A percentile compares a stretch with the other conserved stretches of the same genome.
Evolutionary conservation across 805 yeast species (phyloP).

Genomic region (Phaffomyces opuntiae): DNA sequence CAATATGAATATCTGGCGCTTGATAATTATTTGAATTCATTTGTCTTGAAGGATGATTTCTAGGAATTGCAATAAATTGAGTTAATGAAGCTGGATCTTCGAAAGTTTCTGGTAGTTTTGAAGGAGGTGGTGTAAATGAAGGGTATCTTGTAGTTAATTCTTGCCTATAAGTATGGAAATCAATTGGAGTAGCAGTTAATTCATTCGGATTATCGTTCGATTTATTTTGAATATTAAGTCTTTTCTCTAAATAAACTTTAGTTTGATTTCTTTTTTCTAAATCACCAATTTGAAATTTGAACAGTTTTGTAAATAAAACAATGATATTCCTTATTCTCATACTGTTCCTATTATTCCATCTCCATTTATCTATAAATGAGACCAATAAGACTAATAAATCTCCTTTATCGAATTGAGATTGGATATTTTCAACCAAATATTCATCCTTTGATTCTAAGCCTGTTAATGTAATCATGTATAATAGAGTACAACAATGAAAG

Average conservation of each 20-base stretch:
- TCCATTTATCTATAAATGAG: constrained; percentile 56
- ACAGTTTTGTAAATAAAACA: constrained; percentile 43
- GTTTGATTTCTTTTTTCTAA: constrained; percentile 30
- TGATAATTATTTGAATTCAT: constrained; percentile 37
- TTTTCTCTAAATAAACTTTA: constrained; percentile 38
- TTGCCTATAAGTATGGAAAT: constrained; percentile 72
- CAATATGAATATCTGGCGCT: constrained; percentile 56
- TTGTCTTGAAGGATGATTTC: constrained; percentile 38
- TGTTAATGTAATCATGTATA: constrained; percentile 10
- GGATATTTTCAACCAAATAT: neutral
- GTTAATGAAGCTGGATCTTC: constrained; percentile 49
- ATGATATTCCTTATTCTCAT: constrained; percentile 53
- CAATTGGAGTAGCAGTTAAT: constrained; percentile 68
- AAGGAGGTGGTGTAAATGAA: constrained; percentile 46
- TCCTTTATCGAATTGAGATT: constrained; percentile 20
- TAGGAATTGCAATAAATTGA: constrained; percentile 52
- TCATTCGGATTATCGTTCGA: constrained; percentile 21
- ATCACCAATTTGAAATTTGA: constrained; percentile 61
- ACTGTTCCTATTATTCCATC: constrained; percentile 41
- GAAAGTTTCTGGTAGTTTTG: constrained; percentile 37
- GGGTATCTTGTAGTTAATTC: constrained; percentile 76
- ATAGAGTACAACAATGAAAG: constrained; percentile 10
- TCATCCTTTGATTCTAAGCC: constrained; percentile 5
- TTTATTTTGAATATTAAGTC: constrained; percentile 28
- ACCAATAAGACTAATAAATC: constrained; percentile 40